A percentile compares a stretch with the other conserved stretches of the same genome.
Evolutionary conservation across 192 early-diverging fungal genomes (phyloP).

Genomic region (Lunasporangiospora selenospora): DNA sequence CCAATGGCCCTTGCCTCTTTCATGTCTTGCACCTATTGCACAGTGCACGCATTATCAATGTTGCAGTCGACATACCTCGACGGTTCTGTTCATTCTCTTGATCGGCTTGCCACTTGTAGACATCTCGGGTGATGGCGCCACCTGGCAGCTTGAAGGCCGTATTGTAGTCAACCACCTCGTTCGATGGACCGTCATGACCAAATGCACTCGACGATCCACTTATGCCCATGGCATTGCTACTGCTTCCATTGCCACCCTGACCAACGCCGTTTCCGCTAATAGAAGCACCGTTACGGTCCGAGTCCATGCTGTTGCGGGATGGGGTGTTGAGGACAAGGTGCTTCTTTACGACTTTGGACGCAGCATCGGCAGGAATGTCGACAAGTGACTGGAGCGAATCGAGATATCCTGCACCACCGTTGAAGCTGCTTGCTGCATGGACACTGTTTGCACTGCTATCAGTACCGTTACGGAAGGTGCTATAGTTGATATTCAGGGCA

Average conservation of each 20-base stretch:
- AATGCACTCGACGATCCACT: slow-evolving; percentile 29
- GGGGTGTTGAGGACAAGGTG: slow-evolving; percentile 70
- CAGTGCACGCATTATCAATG: background rate
- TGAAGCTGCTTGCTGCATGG: slow-evolving; percentile 24
- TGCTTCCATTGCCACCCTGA: slow-evolving; percentile 18
- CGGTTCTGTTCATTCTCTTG: slow-evolving; percentile 60
- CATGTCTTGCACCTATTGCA: slow-evolving; percentile 9
- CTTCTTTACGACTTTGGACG: slow-evolving; percentile 71
- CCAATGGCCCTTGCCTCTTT: background rate
- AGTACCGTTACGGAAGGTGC: slow-evolving; percentile 12
- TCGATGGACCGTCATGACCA: slow-evolving; percentile 25
- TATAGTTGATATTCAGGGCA: background rate
- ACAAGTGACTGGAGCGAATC: slow-evolving; percentile 31
- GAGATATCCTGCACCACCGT: background rate
- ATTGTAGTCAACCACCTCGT: slow-evolving; percentile 24
- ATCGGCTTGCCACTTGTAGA: slow-evolving; percentile 89
- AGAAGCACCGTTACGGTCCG: slow-evolving; percentile 40
- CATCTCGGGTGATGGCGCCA: slow-evolving; percentile 84
- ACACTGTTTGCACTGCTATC: slow-evolving; percentile 42
- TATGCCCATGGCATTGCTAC: slow-evolving; percentile 14
- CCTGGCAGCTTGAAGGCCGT: slow-evolving; percentile 65
- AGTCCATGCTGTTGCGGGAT: slow-evolving; percentile 47
- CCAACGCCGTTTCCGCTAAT: slow-evolving; percentile 41
- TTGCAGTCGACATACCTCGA: slow-evolving; percentile 23
- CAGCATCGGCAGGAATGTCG: slow-evolving; percentile 60